phyloP scores from a whole-genome alignment of 2,329 filamentous ascomycete genomes.

The Cladophialophora bantiana region DNA sequence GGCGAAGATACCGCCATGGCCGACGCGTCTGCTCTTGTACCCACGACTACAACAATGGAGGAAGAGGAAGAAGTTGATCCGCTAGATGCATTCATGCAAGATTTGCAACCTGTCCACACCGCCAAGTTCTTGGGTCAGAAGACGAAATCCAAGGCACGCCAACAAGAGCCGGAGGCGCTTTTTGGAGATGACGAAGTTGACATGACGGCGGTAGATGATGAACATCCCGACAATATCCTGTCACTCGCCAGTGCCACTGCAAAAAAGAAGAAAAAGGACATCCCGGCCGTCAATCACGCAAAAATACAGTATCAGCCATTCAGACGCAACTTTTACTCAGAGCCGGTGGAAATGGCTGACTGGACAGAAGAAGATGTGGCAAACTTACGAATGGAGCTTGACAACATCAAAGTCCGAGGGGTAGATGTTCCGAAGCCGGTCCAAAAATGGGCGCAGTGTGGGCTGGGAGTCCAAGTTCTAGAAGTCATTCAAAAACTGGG shows the following conservation, averaged over 20 bases:
- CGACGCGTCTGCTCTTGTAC: constrained; percentile 51
- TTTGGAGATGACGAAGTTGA: constrained; percentile 80
- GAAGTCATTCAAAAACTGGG: constrained; percentile 82
- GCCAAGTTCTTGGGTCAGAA: constrained; percentile 41
- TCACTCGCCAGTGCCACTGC: constrained; percentile 56
- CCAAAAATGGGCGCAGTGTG: constrained; percentile 95
- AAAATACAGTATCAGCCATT: constrained; percentile 87
- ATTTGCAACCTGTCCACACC: constrained; percentile 60
- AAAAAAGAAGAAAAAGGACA: constrained; percentile 85
- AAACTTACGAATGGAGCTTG: constrained; percentile 82
- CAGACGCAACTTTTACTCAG: constrained; percentile 92
- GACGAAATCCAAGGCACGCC: constrained; percentile 56
- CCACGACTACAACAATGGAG: constrained; percentile 53
- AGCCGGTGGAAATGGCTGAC: constrained; percentile 80
- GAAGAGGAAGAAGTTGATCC: constrained; percentile 82
- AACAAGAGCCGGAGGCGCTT: constrained; percentile 79
- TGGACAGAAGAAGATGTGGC: constrained; percentile 86
- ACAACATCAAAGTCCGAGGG: constrained; percentile 92
- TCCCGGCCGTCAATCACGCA: constrained; percentile 84
- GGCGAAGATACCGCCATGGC: constrained; percentile 46
- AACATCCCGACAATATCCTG: constrained; percentile 69
- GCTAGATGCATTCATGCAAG: constrained; percentile 95
- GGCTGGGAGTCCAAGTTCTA: constrained; percentile 82
- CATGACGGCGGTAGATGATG: constrained; percentile 66
- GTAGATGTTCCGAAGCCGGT: constrained; percentile 91